phyloP scores from a whole-genome alignment of 2,329 filamentous ascomycete species.

The Pyricularia pennisetigena region DNA sequence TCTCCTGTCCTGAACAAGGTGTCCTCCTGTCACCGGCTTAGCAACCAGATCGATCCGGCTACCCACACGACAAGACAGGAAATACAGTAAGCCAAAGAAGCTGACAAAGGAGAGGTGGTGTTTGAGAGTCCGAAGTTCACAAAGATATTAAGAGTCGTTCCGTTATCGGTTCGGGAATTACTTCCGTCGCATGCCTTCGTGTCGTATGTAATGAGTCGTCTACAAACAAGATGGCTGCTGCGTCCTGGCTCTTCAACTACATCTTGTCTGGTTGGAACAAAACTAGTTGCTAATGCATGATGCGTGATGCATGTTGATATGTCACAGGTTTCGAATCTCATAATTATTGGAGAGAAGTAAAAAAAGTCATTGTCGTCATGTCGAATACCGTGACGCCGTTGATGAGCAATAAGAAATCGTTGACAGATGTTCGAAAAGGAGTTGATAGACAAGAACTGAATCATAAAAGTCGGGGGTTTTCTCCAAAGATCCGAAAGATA shows the following conservation, averaged over 20 bases:
- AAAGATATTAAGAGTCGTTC: neutral
- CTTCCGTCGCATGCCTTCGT: neutral
- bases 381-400: neutral
- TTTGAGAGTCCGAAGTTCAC: neutral
- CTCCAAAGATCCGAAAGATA: neutral
- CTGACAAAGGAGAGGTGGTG: neutral
- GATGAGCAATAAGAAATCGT: neutral
- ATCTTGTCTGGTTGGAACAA: neutral
- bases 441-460: neutral
- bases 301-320: neutral
- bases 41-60: neutral
- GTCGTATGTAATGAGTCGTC: neutral
- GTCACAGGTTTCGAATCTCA: neutral
- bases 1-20: neutral
- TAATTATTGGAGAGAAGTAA: neutral
- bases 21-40: neutral
- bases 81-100: neutral
- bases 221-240: neutral
- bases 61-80: neutral
- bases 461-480: neutral
- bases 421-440: neutral
- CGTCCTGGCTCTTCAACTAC: neutral
- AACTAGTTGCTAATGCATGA: neutral
- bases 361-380: neutral
- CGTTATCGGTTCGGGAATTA: neutral